Conservation (phyloP, 768 basidiomycete species). For the Cyclocybe cylindracea region DNA sequence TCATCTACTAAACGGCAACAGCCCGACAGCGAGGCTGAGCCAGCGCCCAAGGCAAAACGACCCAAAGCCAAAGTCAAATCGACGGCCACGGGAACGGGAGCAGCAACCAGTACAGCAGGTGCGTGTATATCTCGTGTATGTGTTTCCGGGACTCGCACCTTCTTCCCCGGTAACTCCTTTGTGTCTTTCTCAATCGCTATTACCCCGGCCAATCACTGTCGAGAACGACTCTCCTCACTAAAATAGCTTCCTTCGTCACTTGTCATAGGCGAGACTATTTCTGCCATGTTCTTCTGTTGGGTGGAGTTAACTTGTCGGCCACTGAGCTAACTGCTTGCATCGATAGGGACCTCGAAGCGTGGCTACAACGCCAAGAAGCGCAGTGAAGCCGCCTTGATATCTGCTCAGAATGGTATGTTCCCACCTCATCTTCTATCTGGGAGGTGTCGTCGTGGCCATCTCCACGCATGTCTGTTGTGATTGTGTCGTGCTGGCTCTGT, state of each 20-base stretch:
- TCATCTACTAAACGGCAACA: constrained; percentile 31
- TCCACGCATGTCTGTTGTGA: background rate
- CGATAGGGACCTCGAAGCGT: constrained; percentile 52
- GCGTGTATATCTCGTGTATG: constrained; percentile 13
- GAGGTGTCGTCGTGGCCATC: background rate
- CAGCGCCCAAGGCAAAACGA: constrained; percentile 33
- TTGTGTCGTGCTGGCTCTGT: too few species aligned
- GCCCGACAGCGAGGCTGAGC: constrained; percentile 38
- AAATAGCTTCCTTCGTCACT: constrained; percentile 8
- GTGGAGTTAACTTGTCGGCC: background rate
- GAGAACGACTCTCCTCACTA: constrained; percentile 5
- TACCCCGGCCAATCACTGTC: constrained; percentile 3
- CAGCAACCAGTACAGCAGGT: constrained; percentile 20
- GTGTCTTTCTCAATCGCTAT: constrained; percentile 1
- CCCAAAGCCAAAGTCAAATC: constrained; percentile 47
- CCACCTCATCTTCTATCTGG: constrained; percentile 2
- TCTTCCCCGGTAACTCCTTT: background rate
- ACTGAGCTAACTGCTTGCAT: constrained; percentile 3
- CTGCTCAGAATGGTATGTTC: constrained; percentile 61
- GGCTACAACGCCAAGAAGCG: constrained; percentile 76
- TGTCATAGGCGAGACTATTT: background rate
- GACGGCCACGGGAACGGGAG: constrained; percentile 23
- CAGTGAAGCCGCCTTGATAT: constrained; percentile 65
- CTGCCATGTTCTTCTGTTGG: background rate
- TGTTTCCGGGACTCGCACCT: constrained; percentile 3